Conservation (phyloP, 345 rosid species). For the Toxicodendron radicans region DNA sequence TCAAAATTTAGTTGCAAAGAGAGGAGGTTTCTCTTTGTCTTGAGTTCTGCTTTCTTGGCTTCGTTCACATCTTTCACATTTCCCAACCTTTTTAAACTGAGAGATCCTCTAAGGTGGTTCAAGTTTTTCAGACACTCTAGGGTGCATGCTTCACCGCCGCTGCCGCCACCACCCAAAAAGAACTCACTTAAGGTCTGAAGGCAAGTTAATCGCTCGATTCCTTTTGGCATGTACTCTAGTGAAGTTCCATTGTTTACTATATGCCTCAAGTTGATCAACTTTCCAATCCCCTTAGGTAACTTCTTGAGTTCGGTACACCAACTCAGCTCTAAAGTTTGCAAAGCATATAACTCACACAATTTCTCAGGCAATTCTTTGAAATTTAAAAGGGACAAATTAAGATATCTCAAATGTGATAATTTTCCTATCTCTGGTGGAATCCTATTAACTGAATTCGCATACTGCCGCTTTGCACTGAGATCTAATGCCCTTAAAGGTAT, state of each 20-base stretch:
- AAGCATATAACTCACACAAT: conserved; percentile 14
- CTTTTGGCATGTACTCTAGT: conserved; percentile 9
- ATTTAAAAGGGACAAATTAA: neutral
- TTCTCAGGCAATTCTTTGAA: conserved; percentile 6
- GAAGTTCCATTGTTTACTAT: neutral
- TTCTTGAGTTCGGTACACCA: neutral
- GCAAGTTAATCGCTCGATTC: conserved; percentile 7
- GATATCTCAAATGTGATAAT: conserved; percentile 15
- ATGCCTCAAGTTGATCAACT: conserved; percentile 12
- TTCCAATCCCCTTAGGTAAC: conserved; percentile 10
- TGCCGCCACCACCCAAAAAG: neutral
- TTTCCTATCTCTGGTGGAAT: conserved; percentile 3
- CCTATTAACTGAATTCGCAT: neutral
- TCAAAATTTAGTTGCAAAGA: neutral
- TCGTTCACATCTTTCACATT: neutral
- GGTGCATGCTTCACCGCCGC: neutral
- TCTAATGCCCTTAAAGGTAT: neutral
- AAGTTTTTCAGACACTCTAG: neutral
- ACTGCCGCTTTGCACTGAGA: neutral
- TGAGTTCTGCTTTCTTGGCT: neutral
- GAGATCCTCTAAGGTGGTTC: neutral
- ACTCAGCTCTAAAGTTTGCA: neutral
- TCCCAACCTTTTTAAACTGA: neutral
- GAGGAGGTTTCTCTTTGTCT: neutral
- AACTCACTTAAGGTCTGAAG: conserved; percentile 9